Evolutionary conservation across 768 basidiomycete species (phyloP), one percentile per base, ranked within the genome.

Genomic region (Suillus subluteus): DNA sequence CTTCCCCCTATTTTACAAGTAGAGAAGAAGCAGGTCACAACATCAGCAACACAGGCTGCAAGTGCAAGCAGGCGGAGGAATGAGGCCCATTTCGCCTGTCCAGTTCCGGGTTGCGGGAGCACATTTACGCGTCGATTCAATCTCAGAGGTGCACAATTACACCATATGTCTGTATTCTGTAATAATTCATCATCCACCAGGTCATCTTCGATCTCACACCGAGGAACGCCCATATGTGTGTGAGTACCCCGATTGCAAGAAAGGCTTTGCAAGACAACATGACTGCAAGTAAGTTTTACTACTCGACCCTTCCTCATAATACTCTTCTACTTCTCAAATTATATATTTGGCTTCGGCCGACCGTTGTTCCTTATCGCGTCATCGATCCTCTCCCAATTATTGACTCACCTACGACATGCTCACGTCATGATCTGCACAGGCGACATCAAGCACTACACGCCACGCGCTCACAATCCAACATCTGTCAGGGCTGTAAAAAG

Each of bases 51-150:
- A 1, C 95, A 96, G 78, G 85, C 92, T 3, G 96, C 96, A 15
- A 95, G 94, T 75, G 92, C 92, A 62, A 95, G 91, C 76, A 84
- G 96, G 63, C 83, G 96, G 61, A 85, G 94, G 72, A 96, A 96
- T 74, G 94, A 95, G 75, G 96, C 96, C 0, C 89, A 94, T 72
- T 98, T 97, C 78, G 85, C 89, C 67, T 98, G 96, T 79, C 96
- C 96, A 6, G 94, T 98, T 18, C 93, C 94, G 12, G 95, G 95
- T 15, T 98, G 96, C 81, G 95, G 94, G 55, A 95, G 94, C 78
- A 97, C 96, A n/a, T 98, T 98, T 79, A 98, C 96, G 73, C 88
- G 94, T 75, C 86, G 93, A 65, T 95, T 95, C 82, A 95, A 95
- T 79, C 78, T 95, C 64, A 82, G 91, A 86, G 94, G 93, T 93